Evolutionary conservation across 345 rosid species (phyloP), one percentile per base, ranked within the genome.

Genomic region (Salix viminalis): DNA sequence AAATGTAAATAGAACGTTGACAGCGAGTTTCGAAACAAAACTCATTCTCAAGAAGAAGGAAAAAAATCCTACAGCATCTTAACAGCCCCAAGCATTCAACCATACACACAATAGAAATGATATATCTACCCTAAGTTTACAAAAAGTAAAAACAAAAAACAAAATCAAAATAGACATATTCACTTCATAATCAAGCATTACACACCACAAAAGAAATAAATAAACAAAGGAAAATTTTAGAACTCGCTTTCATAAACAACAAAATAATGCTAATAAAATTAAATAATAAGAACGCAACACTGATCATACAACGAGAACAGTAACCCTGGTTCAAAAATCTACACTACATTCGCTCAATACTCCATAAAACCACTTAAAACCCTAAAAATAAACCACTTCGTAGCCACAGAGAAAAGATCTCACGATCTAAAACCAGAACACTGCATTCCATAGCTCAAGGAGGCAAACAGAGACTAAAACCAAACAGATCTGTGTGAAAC

Each of bases 401-500:
- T 21, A 23, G 26, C 23, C 48, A 30, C 48, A 36, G 4, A 23
- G 34, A 52, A 8, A 69, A 74, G 81, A 68, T 79, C 81, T 60
- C 37, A 5, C 73, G 65, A 73, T 69, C 69, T 50, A 23, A 13
- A 7, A 30, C 39, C n/a, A 19, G 36, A 16, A 7, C 56, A 54
- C 3, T 15, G 28, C 5, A n/a, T 19, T 61, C 11, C 15, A 52
- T 26, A 23, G 24, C 28, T 58, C 14, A 3, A 23, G 24, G 24
- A 58, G 24, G 64, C 26, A 30, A 1, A 7, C 13, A 23, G 14
- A 5, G 13, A 5, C 18, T 54, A 28, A 65, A 54, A 54, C 28
- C 46, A 65, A 73, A 42, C 37, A 76, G 85, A 83, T 83, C 85
- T 81, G 28, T 3, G 21, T 6, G 60, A 73, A 76, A 5, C 4